phyloP scores from a whole-genome alignment of 2,329 filamentous ascomycete species.

The Stagonosporopsis rhizophila region DNA sequence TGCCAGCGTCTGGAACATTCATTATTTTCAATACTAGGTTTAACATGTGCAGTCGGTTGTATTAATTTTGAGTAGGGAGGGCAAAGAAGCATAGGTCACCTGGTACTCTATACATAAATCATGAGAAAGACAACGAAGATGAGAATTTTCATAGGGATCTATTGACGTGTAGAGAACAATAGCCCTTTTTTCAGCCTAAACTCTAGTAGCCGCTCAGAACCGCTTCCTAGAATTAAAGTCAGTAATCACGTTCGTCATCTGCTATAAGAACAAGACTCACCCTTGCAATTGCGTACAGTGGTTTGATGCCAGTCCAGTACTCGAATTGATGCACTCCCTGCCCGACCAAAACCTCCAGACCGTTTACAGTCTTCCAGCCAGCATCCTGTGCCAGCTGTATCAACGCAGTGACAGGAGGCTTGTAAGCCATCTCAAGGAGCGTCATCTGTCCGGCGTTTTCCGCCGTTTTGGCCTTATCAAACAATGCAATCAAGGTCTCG shows the following conservation, averaged over 20 bases:
- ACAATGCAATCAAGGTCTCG: slow-evolving; percentile 66
- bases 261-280: slow-evolving; percentile 46
- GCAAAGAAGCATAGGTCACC: too few species aligned
- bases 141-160: neutral
- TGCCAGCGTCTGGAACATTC: too few species aligned
- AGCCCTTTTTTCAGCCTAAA: neutral
- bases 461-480: slow-evolving; percentile 47
- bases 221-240: slow-evolving; percentile 23
- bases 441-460: slow-evolving; percentile 53
- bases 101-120: too few species aligned
- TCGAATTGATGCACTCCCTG: slow-evolving; percentile 88
- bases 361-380: slow-evolving; percentile 84
- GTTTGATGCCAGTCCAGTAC: slow-evolving; percentile 82
- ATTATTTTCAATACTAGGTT: too few species aligned
- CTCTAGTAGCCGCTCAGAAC: slow-evolving; percentile 25
- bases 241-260: slow-evolving; percentile 2
- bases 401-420: slow-evolving; percentile 79
- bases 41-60: too few species aligned
- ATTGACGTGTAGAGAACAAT: neutral
- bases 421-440: slow-evolving; percentile 95
- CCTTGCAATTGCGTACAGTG: slow-evolving; percentile 74
- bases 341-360: slow-evolving; percentile 85
- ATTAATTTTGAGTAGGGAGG: too few species aligned
- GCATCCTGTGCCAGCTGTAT: slow-evolving; percentile 82
- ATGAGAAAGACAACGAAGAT: neutral